These are phyloP conservation scores for Trametes coccinea DNA, from an alignment of 768 basidiomycete species.

Conservation along the genomic window DNA sequence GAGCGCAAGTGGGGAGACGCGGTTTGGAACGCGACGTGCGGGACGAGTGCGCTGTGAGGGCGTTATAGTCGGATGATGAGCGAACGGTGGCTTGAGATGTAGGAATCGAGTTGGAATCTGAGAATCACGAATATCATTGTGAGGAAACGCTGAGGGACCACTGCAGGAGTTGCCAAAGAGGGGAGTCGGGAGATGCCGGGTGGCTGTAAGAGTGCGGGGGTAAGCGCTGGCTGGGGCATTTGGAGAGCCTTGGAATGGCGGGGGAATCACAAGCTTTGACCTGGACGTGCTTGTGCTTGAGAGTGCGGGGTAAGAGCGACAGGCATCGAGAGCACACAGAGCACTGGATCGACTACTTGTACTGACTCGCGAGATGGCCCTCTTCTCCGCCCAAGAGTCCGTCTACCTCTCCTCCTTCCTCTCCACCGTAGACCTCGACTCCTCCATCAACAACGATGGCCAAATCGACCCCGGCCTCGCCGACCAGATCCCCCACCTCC, in stretches of 20 bases:
- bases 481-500: conserved; percentile 51
- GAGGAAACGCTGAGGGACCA: no score
- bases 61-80: no score
- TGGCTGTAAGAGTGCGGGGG: background rate
- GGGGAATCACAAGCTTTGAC: conserved; percentile 21
- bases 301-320: background rate
- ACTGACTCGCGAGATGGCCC: conserved; percentile 39
- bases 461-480: conserved; percentile 38
- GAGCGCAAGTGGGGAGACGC: conserved; percentile 33
- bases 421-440: conserved; percentile 48
- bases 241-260: no score
- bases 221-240: background rate
- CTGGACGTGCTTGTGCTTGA: no score
- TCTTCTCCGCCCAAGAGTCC: conserved; percentile 67
- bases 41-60: background rate
- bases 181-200: background rate
- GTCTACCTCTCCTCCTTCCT: conserved; percentile 72
- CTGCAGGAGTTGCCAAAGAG: background rate
- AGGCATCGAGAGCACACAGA: no score
- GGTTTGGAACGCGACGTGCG: conserved; percentile 41
- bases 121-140: no score
- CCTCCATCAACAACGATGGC: conserved; percentile 38
- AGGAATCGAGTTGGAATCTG: no score
- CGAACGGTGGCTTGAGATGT: no score
- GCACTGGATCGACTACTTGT: conserved; percentile 21